Conservation (phyloP, 768 basidiomycete species). For the Mycena filopes region DNA sequence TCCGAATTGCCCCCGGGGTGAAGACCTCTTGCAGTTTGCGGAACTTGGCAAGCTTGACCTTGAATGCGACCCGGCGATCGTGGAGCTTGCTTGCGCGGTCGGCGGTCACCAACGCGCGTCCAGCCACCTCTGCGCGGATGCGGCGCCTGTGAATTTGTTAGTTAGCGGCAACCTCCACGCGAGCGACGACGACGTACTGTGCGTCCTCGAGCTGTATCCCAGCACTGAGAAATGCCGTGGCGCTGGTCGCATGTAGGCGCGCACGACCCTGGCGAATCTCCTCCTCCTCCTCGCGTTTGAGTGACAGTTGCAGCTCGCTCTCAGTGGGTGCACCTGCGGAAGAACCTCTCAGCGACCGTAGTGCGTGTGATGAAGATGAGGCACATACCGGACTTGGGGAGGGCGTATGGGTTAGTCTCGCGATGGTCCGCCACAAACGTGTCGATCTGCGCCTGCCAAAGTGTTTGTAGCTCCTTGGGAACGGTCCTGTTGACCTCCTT, state of each 20-base stretch:
- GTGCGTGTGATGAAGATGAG: no score
- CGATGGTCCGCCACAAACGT: constrained; percentile 10
- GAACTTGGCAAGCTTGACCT: not conserved
- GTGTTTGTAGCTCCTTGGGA: not conserved
- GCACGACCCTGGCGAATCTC: not conserved
- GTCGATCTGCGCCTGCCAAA: constrained; percentile 1
- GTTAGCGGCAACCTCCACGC: no score
- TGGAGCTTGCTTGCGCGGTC: constrained; percentile 6
- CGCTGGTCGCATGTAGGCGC: constrained; percentile 2
- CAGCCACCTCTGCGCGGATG: not conserved
- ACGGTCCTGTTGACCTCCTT: constrained; percentile 7
- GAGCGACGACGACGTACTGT: not conserved
- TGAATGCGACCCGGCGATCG: constrained; percentile 1
- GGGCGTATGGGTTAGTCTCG: constrained; percentile 8
- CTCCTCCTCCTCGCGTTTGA: constrained; percentile 9
- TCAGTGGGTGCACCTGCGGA: constrained; percentile 16
- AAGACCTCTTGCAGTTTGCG: constrained; percentile 1
- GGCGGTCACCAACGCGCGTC: not conserved
- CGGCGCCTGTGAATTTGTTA: not conserved
- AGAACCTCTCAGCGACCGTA: no score
- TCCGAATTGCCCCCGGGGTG: not conserved
- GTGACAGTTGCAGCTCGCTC: constrained; percentile 1
- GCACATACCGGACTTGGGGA: not conserved
- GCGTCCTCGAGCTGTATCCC: constrained; percentile 18
- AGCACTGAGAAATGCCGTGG: constrained; percentile 10